Conservation (phyloP, 257 asterid species). For the Penstemon newberryi region DNA sequence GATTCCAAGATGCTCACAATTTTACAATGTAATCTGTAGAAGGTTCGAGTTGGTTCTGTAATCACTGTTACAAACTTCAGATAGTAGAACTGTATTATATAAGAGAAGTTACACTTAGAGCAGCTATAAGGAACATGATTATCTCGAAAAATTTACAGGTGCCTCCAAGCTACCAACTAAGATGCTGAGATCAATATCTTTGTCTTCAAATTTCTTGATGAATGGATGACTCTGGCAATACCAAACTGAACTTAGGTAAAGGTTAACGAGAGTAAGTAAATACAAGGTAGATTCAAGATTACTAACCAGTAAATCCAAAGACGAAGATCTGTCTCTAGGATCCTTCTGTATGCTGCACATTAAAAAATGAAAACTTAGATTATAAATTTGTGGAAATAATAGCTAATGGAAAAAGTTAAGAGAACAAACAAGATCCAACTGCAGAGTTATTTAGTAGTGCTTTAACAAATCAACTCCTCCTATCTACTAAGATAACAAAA, state of each 20-base stretch:
- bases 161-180: conserved; percentile 83
- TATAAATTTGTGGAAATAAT: conserved; percentile 1
- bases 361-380: conserved; percentile 19
- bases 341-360: conserved; percentile 90
- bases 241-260: conserved; percentile 20
- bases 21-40: conserved; percentile 12
- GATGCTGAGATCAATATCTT: conserved; percentile 82
- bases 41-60: conserved; percentile 7
- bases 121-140: conserved; percentile 23
- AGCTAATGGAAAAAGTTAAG: neutral
- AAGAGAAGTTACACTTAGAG: conserved; percentile 19
- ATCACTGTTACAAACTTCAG: conserved; percentile 13
- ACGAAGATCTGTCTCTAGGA: conserved; percentile 76
- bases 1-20: conserved; percentile 2
- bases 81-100: conserved; percentile 22
- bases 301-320: conserved; percentile 89
- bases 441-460: neutral
- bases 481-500: neutral
- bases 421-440: neutral
- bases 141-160: conserved; percentile 74
- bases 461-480: neutral
- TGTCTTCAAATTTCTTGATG: conserved; percentile 92
- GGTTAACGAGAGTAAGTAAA: neutral
- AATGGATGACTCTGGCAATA: conserved; percentile 77
- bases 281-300: neutral